Percentiles rank a stretch among this genome's conserved stretches.
phyloP scores from a whole-genome alignment of 371 early-diverging fungal genomes.

The Blyttiomyces sp. region DNA sequence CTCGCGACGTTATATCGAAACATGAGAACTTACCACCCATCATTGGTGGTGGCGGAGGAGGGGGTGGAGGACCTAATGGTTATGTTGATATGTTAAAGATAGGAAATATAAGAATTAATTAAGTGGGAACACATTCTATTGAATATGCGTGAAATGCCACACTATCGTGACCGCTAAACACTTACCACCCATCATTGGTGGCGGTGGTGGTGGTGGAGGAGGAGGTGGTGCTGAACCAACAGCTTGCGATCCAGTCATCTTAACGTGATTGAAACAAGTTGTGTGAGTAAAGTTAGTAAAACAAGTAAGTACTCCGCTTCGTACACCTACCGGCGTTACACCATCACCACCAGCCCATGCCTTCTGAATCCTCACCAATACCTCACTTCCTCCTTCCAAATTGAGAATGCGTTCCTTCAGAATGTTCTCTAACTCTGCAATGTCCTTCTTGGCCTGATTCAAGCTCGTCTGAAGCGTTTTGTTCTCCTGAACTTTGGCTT shows the following conservation, averaged over 20 bases:
- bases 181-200: conserved; percentile 3
- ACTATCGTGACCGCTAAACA: neutral
- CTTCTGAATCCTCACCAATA: conserved; percentile 9
- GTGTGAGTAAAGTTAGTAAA: no score
- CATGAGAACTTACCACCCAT: no score
- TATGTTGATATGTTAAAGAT: no score
- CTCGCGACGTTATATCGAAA: no score
- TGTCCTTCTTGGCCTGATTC: conserved; percentile 18
- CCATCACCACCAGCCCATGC: no score
- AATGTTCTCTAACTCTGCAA: conserved; percentile 28
- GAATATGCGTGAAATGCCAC: no score
- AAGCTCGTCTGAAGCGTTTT: conserved; percentile 15
- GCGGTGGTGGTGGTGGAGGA: conserved; percentile 17
- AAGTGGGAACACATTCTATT: no score
- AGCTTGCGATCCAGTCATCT: no score
- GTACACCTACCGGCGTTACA: no score
- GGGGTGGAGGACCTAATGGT: conserved; percentile 10
- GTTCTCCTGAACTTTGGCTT: conserved; percentile 14
- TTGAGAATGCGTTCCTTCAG: conserved; percentile 24
- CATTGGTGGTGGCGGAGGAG: conserved; percentile 14
- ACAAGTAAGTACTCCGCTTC: no score
- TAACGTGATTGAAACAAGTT: no score
- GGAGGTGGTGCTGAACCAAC: neutral
- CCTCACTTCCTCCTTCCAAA: conserved; percentile 17
- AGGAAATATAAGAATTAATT: no score